phyloP scores from a whole-genome alignment of 352 stramenopile genomes.

The Phytophthora foliorum region DNA sequence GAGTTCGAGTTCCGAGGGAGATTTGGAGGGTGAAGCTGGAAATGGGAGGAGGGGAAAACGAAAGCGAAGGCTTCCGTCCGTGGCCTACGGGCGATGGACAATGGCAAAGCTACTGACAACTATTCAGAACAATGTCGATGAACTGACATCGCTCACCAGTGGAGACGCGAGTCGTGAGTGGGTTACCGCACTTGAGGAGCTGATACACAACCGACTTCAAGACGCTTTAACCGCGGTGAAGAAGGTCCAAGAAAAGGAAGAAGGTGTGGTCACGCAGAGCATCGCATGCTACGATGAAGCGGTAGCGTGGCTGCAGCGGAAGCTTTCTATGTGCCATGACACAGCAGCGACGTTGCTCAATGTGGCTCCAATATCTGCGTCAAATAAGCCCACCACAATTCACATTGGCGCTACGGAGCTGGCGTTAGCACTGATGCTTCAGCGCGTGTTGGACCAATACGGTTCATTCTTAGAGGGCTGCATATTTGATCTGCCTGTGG shows the following conservation, averaged over 20 bases:
- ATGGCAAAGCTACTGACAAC: constrained; percentile 52
- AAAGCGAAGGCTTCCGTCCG: constrained; percentile 19
- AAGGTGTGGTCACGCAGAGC: constrained; percentile 28
- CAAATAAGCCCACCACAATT: constrained; percentile 7
- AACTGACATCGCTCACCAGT: constrained; percentile 25
- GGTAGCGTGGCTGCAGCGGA: constrained; percentile 57
- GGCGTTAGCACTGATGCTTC: constrained; percentile 59
- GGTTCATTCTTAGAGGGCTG: constrained; percentile 32
- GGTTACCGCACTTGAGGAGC: constrained; percentile 39
- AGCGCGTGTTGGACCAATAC: constrained; percentile 48
- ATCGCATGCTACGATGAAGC: constrained; percentile 51
- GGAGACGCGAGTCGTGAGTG: constrained; percentile 36
- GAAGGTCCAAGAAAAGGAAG: constrained; percentile 25
- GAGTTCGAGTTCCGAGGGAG: constrained; percentile 22
- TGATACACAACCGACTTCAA: constrained; percentile 40
- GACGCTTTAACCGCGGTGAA: constrained; percentile 23
- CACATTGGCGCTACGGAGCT: constrained; percentile 56
- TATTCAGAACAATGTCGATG: constrained; percentile 43
- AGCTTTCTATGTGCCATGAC: constrained; percentile 42
- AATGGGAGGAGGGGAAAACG: constrained; percentile 8
- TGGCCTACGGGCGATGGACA: constrained; percentile 56
- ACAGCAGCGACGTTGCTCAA: constrained; percentile 27
- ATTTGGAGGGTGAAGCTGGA: constrained; percentile 8
- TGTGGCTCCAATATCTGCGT: constrained; percentile 4
- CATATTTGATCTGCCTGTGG: neutral